Base-by-base conservation (phyloP, 805 yeast genomes). In the Maudiozyma bulderi region DNA sequence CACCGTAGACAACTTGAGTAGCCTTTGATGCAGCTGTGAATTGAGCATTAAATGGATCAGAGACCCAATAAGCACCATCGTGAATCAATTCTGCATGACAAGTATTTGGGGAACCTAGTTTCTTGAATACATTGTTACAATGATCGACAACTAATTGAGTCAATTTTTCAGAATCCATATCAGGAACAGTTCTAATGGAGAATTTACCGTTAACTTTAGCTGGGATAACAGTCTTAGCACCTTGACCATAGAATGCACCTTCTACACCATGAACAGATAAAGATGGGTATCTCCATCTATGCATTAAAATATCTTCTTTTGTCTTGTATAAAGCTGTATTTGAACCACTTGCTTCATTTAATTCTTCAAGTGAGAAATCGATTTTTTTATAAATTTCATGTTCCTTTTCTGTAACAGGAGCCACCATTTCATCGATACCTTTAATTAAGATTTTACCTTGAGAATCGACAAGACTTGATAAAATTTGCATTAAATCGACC, bases 241-340 rank as follows among this genome's bases (percentile, higher is more conserved):
- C 99, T 44, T 85, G 77, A 42, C 86, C 91, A 44, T 84, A 82
- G 69, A 93, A 93, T 6, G 98, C 99, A 55, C 99, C 99, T 71
- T 93, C 99, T 49, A 93, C 78, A 57, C 99, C 99, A 70, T 93
- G 99, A 56, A 93, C 69, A 2, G 98, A 90, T 60, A 93, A 75
- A 7, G 98, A 88, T 49, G 99, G 99, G 72, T 76, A 89, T 76
- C 99, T 84, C 99, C 99, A 93, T 78, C 99, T 82, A 70, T 90
- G 97, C 85, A 89, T 91, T 61, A 93, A 77, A 51, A 95, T 89
- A 51, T 82, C 84, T 71, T 88, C 82, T 70, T 88, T 86, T 66
- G 77, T 76, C 54, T 80, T 75, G 72, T 82, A 83, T 52, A 90
- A 74, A 37, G 89, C 80, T 43, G 96, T 89, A 54, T 87, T 66